Evolutionary conservation across 108 stramenopile species (phyloP).

Genomic region (Pseudonitzschia pungens): DNA sequence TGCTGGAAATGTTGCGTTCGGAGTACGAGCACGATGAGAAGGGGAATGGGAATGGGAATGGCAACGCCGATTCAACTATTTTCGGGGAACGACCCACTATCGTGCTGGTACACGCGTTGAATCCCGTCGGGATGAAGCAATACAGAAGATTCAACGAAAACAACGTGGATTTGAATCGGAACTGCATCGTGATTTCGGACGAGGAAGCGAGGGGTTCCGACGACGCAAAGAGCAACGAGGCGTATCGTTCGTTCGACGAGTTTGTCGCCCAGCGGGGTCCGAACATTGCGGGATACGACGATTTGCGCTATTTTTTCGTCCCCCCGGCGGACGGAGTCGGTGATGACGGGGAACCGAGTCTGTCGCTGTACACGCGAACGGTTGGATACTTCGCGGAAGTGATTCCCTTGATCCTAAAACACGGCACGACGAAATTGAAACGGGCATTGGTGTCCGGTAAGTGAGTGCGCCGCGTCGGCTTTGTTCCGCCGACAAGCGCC

Average conservation of each 20-base stretch:
- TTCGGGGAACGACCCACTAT: conserved; percentile 40
- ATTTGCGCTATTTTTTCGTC: conserved; percentile 44
- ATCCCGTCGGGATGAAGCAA: conserved; percentile 79
- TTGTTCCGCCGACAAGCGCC: not conserved
- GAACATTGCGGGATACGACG: conserved; percentile 57
- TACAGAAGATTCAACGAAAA: conserved; percentile 77
- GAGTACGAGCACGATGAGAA: not conserved
- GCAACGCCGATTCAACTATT: not conserved
- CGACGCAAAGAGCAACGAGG: not conserved
- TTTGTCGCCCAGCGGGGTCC: conserved; percentile 48
- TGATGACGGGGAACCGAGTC: not conserved
- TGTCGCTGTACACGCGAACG: conserved; percentile 24
- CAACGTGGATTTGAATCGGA: conserved; percentile 87
- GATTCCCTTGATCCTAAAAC: conserved; percentile 18
- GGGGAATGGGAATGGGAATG: no score
- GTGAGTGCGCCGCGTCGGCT: not conserved
- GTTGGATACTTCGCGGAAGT: conserved; percentile 20
- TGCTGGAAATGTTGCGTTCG: conserved; percentile 31
- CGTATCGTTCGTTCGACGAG: conserved; percentile 24
- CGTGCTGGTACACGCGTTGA: conserved; percentile 80
- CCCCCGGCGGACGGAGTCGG: conserved; percentile 1
- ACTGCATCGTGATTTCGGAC: conserved; percentile 37
- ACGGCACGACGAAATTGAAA: conserved; percentile 58
- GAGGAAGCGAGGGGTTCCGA: not conserved
- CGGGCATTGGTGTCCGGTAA: conserved; percentile 58